Evolutionary conservation across 2,329 filamentous ascomycete genomes (phyloP), one percentile per base, ranked within the genome.

Genomic region (Pezicula rhizophila): DNA sequence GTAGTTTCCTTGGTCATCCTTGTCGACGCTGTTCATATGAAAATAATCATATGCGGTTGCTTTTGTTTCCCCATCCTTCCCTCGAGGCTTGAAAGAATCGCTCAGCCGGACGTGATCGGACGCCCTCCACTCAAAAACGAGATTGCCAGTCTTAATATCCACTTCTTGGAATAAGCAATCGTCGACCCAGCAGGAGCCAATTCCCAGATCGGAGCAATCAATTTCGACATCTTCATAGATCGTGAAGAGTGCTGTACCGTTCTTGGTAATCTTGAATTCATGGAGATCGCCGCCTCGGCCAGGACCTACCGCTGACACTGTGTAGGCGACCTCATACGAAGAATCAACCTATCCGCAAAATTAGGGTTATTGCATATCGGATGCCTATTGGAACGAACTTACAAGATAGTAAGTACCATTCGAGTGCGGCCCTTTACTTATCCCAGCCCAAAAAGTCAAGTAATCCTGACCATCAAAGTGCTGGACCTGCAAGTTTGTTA

Each of bases 101-200:
- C n/a, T 14, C 8, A 56, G 38, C n/a, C 40, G 20, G 25, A 46
- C 12, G 42, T 54, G 52, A 12, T 54, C 52, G 6, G 50, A 42
- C 33, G 66, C 68, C 14, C 67, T 66, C 71, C 76, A 79, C 53
- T 77, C 70, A 50, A 78, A 78, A 6, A 78, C 43, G 28, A 77
- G 60, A 35, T 67, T 60, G 25, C 70, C 69, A 3, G 71, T 75
- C 5, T 68, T 69, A n/a, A 78, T 66, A 50, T 78, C 70, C 25
- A 78, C 64, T 57, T 78, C 75, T 54, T 74, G 70, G 51, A 74
- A 69, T 2, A 69, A 49, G 28, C 65, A 66, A 44, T 75, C 70
- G 51, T 68, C 66, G 7, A 74, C 60, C 59, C 66, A 73, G 12
- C 52, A 40, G 17, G 38, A 23, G 25, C 25, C 40, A 8, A 42